Percentiles rank a stretch among this genome's conserved stretches.
phyloP scores from a whole-genome alignment of 1,284 basidiomycete genomes.

The Malassezia globosa region DNA sequence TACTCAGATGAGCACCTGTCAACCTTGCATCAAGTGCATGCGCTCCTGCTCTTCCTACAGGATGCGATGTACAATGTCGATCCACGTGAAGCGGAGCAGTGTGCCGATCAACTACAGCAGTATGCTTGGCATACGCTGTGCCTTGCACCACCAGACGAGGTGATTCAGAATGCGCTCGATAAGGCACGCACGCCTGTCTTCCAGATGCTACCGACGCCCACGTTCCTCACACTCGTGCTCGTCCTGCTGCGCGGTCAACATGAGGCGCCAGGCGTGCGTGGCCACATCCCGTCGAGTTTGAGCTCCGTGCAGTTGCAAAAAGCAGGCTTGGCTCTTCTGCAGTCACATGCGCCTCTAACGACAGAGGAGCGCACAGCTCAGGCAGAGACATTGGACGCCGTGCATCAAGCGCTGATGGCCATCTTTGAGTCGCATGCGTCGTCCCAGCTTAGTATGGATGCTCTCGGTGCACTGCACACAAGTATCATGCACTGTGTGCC shows the following conservation, averaged over 20 bases:
- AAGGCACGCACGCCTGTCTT: slow-evolving; percentile 25
- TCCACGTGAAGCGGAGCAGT: background rate
- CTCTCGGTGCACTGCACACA: slow-evolving; percentile 27
- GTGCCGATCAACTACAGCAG: background rate
- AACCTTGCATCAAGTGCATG: slow-evolving; percentile 26
- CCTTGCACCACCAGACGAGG: slow-evolving; percentile 3
- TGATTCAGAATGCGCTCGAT: background rate
- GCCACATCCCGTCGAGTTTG: slow-evolving; percentile 2
- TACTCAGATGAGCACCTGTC: slow-evolving; percentile 34
- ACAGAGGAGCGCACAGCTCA: background rate
- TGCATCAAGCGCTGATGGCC: slow-evolving; percentile 7
- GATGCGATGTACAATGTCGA: slow-evolving; percentile 16
- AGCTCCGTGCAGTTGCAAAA: background rate
- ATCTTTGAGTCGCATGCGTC: slow-evolving; percentile 1
- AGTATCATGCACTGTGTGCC: slow-evolving; percentile 19
- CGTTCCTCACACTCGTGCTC: slow-evolving; percentile 22
- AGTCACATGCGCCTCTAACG: background rate
- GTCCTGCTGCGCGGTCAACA: slow-evolving; percentile 21
- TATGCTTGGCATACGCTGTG: slow-evolving; percentile 11
- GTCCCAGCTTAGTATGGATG: slow-evolving; percentile 20
- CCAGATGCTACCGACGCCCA: slow-evolving; percentile 25
- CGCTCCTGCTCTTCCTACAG: slow-evolving; percentile 29
- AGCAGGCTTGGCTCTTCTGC: slow-evolving; percentile 1
- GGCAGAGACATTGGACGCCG: background rate
- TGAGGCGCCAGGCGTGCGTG: slow-evolving; percentile 19